Evolutionary conservation across 208 protist genomes (phyloP), one percentile per base, ranked within the genome.

Genomic region (Leishmania turanica): DNA sequence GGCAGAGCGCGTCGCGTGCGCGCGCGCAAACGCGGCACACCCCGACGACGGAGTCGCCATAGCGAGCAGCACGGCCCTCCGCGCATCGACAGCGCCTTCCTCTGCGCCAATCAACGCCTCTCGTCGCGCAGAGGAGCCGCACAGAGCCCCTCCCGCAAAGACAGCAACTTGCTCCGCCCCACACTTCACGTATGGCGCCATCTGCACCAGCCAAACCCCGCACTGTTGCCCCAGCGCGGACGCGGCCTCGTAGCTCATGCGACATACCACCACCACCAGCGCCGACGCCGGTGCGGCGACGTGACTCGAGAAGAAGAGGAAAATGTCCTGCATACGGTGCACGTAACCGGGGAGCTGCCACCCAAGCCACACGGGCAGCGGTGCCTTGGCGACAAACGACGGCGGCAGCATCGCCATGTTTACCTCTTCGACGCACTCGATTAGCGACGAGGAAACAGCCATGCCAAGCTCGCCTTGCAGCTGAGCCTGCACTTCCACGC

Each of bases 341-440:
- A 68, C 21, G 62, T 86, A 75, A 19, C 40, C 65, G 1, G 84
- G 79, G 64, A 84, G 66, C 68, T 81, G 76, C 84, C 79, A 83
- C 34, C 79, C 58, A 27, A 83, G 75, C 53, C 78, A 78, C n/a
- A 87, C 79, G 17, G 65, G 68, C 21, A 80, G 68, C 31, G 79
- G 83, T 45, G 79, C 83, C 27, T 79, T 21, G 5, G 65, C 49
- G n/a, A 83, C 81, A 40, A 88, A 80, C 9, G 31, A 34, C 8
- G 19, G 45, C 31, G 81, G 81, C 56, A 86, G 42, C 70, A 8
- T 58, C 40, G 78, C 42, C 15, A 77, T 58, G 40, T 66, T 15
- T 8, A 85, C 0, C 53, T 66, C 73, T n/a, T 77, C 73, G 9
- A 82, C 51, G 31, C 82, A 85, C 31, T 78, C 77, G 1, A 85